Evolutionary conservation across 2,329 filamentous ascomycete species (phyloP), one percentile per base, ranked within the genome.

Genomic region (Atkinsonella hypoxylon): DNA sequence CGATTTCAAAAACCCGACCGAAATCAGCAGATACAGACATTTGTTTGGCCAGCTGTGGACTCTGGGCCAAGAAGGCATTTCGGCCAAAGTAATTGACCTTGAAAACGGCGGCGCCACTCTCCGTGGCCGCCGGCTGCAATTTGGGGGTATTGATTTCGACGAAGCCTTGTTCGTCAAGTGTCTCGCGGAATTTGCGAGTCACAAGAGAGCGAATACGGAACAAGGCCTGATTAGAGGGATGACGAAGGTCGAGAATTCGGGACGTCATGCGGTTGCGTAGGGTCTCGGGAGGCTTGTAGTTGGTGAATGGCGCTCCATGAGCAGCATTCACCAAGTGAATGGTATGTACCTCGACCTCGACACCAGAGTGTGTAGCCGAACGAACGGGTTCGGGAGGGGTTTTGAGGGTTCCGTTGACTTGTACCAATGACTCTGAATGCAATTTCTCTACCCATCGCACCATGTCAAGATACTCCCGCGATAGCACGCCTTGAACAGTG

Each of bases 131-230:
- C 1, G 88, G 87, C 71, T 95, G 89, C 42, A 96, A 73, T 69
- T 95, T 96, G 2, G 90, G 90, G 0, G 89, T 95, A 64, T 95
- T 89, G 53, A 96, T 95, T 67, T 96, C 90, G 53, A 95, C 84
- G 64, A 96, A 96, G 15, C 82, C 84, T 55, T 84, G 74, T 2
- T 77, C 74, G 57, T 91, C 85, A 1, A 96, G 77, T 2, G 84
- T 81, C 10, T 77, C 68, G 46, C 90, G 85, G 76, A 95, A 96
- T 26, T 86, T 75, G 59, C 85, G 85, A 58, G 85, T 83, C 51
- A 95, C 81, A 26, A 81, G 83, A 4, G 89, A 85, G 57, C 93
- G 87, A 46, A 95, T 81, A 53, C 88, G 85, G 75, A 95, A 95
- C 56, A 95, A 85, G 34, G 85, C 82, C 65, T 95, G 89, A 46